Percentiles rank a stretch among this genome's conserved stretches.
Evolutionary conservation across 106 monocot species (phyloP).

Genomic region (Ottelia alismoides): DNA sequence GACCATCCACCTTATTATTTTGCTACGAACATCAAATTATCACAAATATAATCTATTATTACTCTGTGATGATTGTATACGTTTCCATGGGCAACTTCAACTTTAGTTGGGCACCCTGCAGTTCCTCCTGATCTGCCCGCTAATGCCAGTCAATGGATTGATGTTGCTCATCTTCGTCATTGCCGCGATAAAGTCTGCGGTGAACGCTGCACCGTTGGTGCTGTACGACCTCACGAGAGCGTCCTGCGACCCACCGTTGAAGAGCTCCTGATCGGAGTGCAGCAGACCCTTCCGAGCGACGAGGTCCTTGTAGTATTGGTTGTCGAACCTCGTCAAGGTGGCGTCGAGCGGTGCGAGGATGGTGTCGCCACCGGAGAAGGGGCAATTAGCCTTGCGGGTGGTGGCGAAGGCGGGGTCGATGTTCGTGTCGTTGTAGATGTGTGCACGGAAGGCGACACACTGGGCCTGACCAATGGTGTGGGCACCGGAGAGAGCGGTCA

Average conservation of each 20-base stretch:
- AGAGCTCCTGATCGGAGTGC: constrained; percentile 8
- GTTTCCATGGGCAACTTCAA: too few relatives aligned
- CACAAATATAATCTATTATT: too few relatives aligned
- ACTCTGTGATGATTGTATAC: too few relatives aligned
- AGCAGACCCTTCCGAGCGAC: not conserved
- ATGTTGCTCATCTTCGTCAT: constrained; percentile 7
- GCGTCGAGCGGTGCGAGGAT: not conserved
- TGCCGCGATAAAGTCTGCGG: constrained; percentile 1
- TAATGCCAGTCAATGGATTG: not conserved
- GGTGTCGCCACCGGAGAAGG: not conserved
- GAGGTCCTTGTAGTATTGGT: constrained; percentile 1
- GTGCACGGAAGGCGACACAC: constrained; percentile 40
- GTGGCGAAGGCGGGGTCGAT: constrained; percentile 14
- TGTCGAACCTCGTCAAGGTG: not conserved
- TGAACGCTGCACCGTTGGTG: not conserved
- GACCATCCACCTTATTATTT: too few relatives aligned
- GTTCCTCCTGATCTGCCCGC: constrained; percentile 4
- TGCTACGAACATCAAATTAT: too few relatives aligned
- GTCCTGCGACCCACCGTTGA: constrained; percentile 1
- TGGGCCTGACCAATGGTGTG: constrained; percentile 70
- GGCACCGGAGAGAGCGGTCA: constrained; percentile 66
- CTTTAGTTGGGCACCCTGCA: too few relatives aligned
- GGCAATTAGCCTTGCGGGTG: not conserved
- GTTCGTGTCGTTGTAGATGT: constrained; percentile 32
- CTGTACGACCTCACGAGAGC: not conserved